These are phyloP conservation scores for Xylariaceae sp. DNA, from an alignment of 2,329 filamentous ascomycete species.

Conservation along the genomic window DNA sequence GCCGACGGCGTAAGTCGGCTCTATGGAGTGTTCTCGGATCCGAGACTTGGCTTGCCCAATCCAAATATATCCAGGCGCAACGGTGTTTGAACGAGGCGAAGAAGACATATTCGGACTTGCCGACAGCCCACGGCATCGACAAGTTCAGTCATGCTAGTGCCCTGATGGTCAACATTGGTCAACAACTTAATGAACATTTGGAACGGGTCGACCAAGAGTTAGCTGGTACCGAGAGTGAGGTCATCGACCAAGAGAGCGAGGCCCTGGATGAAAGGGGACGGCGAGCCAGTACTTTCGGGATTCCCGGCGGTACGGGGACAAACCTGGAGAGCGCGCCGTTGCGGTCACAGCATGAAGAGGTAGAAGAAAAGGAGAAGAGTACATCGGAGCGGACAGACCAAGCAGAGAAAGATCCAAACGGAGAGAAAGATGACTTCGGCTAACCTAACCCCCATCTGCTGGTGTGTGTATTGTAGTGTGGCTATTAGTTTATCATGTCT, in stretches of 20 bases:
- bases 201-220: slow-evolving; percentile 32
- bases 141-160: slow-evolving; percentile 47
- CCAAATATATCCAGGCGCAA: slow-evolving; percentile 72
- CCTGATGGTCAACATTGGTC: slow-evolving; percentile 49
- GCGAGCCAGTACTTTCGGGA: slow-evolving; percentile 51
- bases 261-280: slow-evolving; percentile 50
- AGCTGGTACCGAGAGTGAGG: slow-evolving; percentile 34
- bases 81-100: slow-evolving; percentile 67
- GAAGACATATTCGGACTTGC: slow-evolving; percentile 47
- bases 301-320: slow-evolving; percentile 34
- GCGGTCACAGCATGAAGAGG: slow-evolving; percentile 20
- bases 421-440: slow-evolving; percentile 19
- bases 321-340: slow-evolving; percentile 49
- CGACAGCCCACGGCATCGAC: slow-evolving; percentile 46
- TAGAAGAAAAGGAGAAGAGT: slow-evolving; percentile 15
- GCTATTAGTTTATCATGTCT: too few species aligned
- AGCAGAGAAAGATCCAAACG: slow-evolving; percentile 5
- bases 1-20: slow-evolving; percentile 75
- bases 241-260: slow-evolving; percentile 49
- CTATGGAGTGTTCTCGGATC: slow-evolving; percentile 82
- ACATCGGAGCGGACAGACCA: background rate
- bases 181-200: slow-evolving; percentile 44
- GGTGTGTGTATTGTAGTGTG: too few species aligned
- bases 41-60: slow-evolving; percentile 74
- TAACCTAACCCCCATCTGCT: background rate